Evolutionary conservation across 2,329 filamentous ascomycete species (phyloP), one percentile per base, ranked within the genome.

Genomic region (Aspergillus candidus): DNA sequence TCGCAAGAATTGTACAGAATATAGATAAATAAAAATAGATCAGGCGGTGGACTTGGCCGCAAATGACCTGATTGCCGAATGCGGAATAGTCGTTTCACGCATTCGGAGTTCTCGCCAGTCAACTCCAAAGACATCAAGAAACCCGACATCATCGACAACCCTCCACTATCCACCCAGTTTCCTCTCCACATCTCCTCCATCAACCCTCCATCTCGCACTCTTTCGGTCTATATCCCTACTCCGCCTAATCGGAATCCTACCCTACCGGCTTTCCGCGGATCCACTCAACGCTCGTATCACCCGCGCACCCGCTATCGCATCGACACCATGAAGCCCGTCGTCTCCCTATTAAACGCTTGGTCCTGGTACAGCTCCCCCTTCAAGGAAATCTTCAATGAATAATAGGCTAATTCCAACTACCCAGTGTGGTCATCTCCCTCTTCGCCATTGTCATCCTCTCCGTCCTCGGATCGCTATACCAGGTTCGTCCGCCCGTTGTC

Each of bases 341-440:
- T 97, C 58, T 86, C 88, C 64, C 84, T 88, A 55, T 79, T 90
- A 73, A 90, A 94, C 73, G 91, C 90, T 62, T 96, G 90, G 89
- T 88, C 83, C 74, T 95, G 90, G 90, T 96, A 75, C 63, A 6
- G 81, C 68, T 47, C 38, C 44, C 32, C 35, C 69, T 38, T 30
- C 35, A 38, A 32, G 27, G 2, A 29, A 15, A 14, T 14, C 32
- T 42, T 42, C 37, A 6, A 15, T 18, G 33, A 12, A 29, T 13
- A 30, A 35, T 37, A 38, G 11, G 8, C 35, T 11, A 32, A 17
- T 15, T 32, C 50, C 57, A 45, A 60, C 40, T 38, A 15, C 18
- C 32, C 54, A 96, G 91, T 77, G 85, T 82, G 51, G 73, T 83
- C 62, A 76, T 84, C 54, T 83, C 79, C 43, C 60, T 77, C 50